These are phyloP conservation scores for Sutorius australiensis DNA, from an alignment of 768 basidiomycete species.

Conservation along the genomic window DNA sequence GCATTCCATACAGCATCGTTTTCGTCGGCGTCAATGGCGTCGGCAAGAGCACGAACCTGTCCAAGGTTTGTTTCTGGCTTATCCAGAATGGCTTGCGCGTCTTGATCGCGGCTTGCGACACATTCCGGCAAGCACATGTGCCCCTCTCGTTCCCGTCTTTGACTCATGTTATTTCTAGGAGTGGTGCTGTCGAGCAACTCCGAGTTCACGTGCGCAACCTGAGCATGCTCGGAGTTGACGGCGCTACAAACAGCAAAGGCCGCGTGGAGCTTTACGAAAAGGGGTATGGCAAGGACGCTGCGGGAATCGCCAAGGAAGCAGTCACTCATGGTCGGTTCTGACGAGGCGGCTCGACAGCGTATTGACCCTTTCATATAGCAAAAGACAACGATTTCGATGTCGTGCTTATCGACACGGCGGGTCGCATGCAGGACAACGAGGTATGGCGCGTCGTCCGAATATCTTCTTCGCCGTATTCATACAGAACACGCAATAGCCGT, in stretches of 20 bases:
- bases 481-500: constrained; percentile 48
- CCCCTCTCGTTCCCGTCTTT: neutral
- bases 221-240: constrained; percentile 74
- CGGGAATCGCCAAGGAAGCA: constrained; percentile 94
- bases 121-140: constrained; percentile 64
- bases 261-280: constrained; percentile 92
- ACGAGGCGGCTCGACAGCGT: neutral
- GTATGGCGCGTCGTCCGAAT: constrained; percentile 35
- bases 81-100: constrained; percentile 93
- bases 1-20: constrained; percentile 86
- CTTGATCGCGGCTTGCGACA: constrained; percentile 97
- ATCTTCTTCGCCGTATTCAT: neutral
- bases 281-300: constrained; percentile 99
- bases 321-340: constrained; percentile 71
- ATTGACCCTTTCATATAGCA: constrained; percentile 41
- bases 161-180: constrained; percentile 41
- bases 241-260: constrained; percentile 63
- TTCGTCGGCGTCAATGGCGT: constrained; percentile 99
- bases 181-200: constrained; percentile 96
- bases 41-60: constrained; percentile 96
- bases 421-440: constrained; percentile 99
- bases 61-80: constrained; percentile 99
- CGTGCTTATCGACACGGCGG: constrained; percentile 96
- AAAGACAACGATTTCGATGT: constrained; percentile 92
- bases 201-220: constrained; percentile 95